Percentiles rank a stretch among this genome's conserved stretches.
Conservation (phyloP, 129 eudicot species). For the Centaurea solstitialis region DNA sequence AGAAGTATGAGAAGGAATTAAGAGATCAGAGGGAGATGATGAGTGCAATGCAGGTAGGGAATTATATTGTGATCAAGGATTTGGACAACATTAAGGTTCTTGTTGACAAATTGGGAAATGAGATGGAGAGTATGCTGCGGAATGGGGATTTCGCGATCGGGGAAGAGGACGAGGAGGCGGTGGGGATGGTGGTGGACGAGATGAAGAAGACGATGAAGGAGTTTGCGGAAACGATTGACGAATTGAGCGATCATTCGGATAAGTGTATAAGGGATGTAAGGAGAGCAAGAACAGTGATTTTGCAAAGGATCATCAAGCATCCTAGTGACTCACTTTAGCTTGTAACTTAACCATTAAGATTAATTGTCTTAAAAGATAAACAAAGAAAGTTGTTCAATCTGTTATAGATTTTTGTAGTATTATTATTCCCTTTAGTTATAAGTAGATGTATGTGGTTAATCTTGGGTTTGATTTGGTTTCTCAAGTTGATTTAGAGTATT, state of each 20-base stretch:
- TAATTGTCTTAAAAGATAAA: neutral
- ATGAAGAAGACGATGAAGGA: conserved; percentile 42
- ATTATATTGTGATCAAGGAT: conserved; percentile 49
- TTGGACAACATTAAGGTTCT: conserved; percentile 55
- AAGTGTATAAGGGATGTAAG: conserved; percentile 60
- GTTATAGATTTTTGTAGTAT: neutral
- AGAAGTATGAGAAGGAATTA: conserved; percentile 50
- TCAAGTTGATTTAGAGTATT: too few relatives aligned
- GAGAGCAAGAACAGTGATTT: conserved; percentile 52
- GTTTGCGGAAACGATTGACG: conserved; percentile 49
- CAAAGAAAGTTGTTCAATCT: neutral
- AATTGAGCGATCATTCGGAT: conserved; percentile 49
- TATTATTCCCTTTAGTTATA: too few relatives aligned
- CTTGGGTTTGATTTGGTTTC: too few relatives aligned
- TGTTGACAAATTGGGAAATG: conserved; percentile 50
- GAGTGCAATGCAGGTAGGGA: conserved; percentile 54
- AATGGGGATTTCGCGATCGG: conserved; percentile 53
- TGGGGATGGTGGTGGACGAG: conserved; percentile 59
- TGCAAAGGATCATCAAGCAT: conserved; percentile 56
- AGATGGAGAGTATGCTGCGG: conserved; percentile 49
- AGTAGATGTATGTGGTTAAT: too few relatives aligned
- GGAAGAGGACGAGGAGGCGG: conserved; percentile 44
- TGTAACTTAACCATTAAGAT: neutral
- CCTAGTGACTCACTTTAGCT: conserved; percentile 38
- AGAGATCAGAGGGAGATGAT: conserved; percentile 45